A percentile compares a stretch with the other conserved stretches of the same genome.
Evolutionary conservation across 345 rosid genomes (phyloP).

Genomic region (Ceriops decandra): DNA sequence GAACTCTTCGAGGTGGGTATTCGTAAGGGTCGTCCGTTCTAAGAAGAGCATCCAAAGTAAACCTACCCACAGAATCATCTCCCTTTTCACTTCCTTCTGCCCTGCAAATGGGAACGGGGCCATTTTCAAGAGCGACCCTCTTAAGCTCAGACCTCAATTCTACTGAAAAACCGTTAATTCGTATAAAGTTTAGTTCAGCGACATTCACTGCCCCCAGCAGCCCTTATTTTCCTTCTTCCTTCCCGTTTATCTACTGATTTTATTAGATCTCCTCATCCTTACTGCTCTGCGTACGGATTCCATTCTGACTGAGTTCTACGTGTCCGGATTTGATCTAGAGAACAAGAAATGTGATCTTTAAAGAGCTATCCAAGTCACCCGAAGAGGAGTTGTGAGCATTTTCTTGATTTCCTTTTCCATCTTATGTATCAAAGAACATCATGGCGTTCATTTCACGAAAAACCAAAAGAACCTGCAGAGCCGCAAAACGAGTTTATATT

Average conservation of each 20-base stretch:
- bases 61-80: too few relatives aligned
- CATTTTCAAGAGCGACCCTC: background rate
- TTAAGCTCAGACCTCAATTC: background rate
- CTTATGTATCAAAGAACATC: too few relatives aligned
- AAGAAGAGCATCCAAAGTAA: too few relatives aligned
- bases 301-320: background rate
- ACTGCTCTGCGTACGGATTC: background rate
- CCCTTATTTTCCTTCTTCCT: background rate
- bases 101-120: background rate
- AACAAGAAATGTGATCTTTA: background rate
- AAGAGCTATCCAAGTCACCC: background rate
- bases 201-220: background rate
- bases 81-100: background rate
- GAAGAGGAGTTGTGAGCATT: background rate
- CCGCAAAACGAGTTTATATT: too few relatives aligned
- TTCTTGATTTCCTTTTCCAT: too few relatives aligned
- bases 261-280: background rate
- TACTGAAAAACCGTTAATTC: background rate
- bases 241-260: background rate
- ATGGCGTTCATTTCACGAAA: too few relatives aligned
- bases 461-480: too few relatives aligned
- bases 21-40: too few relatives aligned
- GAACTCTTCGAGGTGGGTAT: too few relatives aligned
- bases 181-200: background rate
- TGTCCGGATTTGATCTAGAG: background rate